These are phyloP conservation scores for Rhizophagus sp. DNA, from an alignment of 192 early-diverging fungal genomes.

Conservation along the genomic window DNA sequence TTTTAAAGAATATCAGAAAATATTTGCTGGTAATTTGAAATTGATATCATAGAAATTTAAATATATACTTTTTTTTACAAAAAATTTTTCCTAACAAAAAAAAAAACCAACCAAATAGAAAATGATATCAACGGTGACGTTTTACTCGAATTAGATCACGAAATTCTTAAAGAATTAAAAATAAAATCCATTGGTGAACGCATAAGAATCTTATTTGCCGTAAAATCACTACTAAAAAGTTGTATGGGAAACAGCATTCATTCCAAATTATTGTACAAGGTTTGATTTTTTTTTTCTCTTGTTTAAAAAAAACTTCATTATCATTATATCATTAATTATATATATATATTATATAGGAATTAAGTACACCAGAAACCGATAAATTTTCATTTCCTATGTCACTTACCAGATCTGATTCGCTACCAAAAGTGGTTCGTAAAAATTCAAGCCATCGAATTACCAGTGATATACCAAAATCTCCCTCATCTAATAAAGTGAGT, in stretches of 20 bases:
- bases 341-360: neutral
- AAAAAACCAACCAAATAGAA: constrained; percentile 39
- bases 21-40: constrained; percentile 36
- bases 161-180: constrained; percentile 78
- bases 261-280: neutral
- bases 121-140: constrained; percentile 82
- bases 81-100: no score
- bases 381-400: constrained; percentile 15
- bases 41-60: constrained; percentile 5
- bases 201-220: constrained; percentile 73
- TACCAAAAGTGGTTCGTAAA: neutral
- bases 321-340: neutral
- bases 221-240: constrained; percentile 68
- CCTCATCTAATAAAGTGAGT: neutral
- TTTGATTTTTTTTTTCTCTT: neutral
- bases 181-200: constrained; percentile 82
- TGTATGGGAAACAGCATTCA: constrained; percentile 44
- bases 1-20: constrained; percentile 49
- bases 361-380: constrained; percentile 1
- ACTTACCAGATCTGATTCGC: constrained; percentile 13
- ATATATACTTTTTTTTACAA: neutral
- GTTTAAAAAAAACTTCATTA: neutral
- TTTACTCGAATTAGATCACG: constrained; percentile 82
- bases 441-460: neutral
- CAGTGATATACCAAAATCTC: neutral